Evolutionary conservation across 257 asterid genomes (phyloP), one percentile per base, ranked within the genome.

Genomic region (Fraxinus anomala): DNA sequence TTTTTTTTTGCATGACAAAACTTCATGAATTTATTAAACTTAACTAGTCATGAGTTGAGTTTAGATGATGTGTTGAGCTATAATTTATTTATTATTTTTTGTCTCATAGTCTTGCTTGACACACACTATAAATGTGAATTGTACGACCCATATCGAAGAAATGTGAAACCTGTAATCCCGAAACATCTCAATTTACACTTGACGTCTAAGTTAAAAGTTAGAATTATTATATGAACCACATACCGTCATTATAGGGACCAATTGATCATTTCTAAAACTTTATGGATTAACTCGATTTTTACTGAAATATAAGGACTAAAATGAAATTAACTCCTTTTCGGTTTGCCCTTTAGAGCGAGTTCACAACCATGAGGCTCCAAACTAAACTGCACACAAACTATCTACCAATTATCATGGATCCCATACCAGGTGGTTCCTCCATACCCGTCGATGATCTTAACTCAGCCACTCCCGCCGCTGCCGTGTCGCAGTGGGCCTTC

Each of bases 361-460:
- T 56, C 12, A 6, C 66, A 56, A 56, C 66, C 66, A 19, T 8
- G 28, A n/a, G 65, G n/a, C 65, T 54, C 11, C 65, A 54, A 11
- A 19, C 66, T 56, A 54, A 11, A 19, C 66, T 56, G 66, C 66
- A 56, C 16, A 24, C 34, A 61, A 24, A 61, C 16, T 61, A 61
- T 61, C 68, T 12, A 7, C 68, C 17, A 24, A 61, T 61, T 21
- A 61, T 21, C n/a, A 75, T 86, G 92, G 89, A 88, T 36, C 47
- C 82, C 65, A 30, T 77, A 6, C 28, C 73, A 1, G 87, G 76
- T 65, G 83, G 66, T 71, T 73, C 82, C 75, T 6, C 79, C n/a
- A 14, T 70, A 70, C 31, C 80, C 12, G 63, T 75, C 69, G 85
- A n/a, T 13, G 77, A 66, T 73, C 75, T 34, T 11, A 26, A 79